Evolutionary conservation across 202 grass and related monocot genomes (phyloP).

Genomic region (Schoenoplectus tabernaemontani): DNA sequence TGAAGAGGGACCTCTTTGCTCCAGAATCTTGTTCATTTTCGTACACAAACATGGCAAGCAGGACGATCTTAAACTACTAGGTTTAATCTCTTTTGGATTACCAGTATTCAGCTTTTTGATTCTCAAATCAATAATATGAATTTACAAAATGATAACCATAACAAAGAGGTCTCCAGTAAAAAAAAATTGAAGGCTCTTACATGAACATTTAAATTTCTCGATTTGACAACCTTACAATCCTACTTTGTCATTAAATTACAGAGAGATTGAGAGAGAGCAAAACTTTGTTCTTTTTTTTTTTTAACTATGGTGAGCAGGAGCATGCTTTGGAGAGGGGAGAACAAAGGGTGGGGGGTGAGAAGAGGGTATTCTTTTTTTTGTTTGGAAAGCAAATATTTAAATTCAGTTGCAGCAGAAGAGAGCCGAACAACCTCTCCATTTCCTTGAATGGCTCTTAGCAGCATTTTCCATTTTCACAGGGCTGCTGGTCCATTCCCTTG

Average conservation of each 20-base stretch:
- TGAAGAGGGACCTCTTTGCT: background rate
- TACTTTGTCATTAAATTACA: conserved; percentile 9
- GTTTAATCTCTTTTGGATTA: background rate
- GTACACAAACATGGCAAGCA: background rate
- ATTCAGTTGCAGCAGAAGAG: conserved; percentile 87
- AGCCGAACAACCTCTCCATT: conserved; percentile 31
- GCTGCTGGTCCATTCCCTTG: conserved; percentile 27
- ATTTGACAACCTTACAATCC: conserved; percentile 15
- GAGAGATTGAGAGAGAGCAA: background rate
- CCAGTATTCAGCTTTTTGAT: background rate
- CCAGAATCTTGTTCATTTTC: background rate
- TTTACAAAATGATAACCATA: background rate
- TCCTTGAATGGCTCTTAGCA: conserved; percentile 15
- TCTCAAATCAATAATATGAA: background rate
- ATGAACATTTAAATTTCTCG: background rate
- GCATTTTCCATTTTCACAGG: conserved; percentile 27
- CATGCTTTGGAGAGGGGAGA: no score
- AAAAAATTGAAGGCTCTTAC: background rate
- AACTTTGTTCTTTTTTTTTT: background rate
- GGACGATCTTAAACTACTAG: no score
- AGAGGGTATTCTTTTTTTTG: background rate
- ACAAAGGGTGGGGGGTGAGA: background rate
- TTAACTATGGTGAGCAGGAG: background rate
- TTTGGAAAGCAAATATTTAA: background rate
- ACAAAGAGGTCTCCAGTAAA: background rate